Percentiles rank a stretch among this genome's conserved stretches.
These are phyloP conservation scores for Starmera amethionina DNA, from an alignment of 805 yeast genomes.

Conservation along the genomic window DNA sequence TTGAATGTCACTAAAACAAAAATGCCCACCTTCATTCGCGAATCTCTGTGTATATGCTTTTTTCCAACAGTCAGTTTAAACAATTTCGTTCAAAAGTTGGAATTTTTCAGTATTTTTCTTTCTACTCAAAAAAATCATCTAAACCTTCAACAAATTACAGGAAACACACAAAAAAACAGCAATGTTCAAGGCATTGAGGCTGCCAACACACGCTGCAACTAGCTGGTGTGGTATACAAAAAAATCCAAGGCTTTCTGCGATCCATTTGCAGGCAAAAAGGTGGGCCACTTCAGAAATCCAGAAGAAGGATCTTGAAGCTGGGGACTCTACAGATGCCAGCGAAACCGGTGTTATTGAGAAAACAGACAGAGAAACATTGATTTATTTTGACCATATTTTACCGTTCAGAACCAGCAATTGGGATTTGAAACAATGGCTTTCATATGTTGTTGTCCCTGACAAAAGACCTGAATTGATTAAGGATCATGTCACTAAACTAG, in stretches of 20 bases:
- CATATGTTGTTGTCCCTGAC: slow-evolving; percentile 25
- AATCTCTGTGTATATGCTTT: neutral
- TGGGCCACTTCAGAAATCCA: slow-evolving; percentile 30
- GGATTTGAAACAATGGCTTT: slow-evolving; percentile 36
- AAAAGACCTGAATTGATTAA: slow-evolving; percentile 29
- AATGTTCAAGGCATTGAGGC: neutral
- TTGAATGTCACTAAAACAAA: neutral
- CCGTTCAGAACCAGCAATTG: slow-evolving; percentile 35
- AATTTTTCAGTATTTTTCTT: no score
- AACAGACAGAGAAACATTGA: slow-evolving; percentile 36
- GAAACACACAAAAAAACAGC: no score
- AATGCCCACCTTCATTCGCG: neutral
- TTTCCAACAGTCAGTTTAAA: neutral
- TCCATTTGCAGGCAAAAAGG: slow-evolving; percentile 8
- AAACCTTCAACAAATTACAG: no score
- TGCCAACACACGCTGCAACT: no score
- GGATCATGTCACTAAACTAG: slow-evolving; percentile 27
- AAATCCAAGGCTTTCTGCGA: no score
- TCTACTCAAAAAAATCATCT: no score
- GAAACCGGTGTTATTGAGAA: slow-evolving; percentile 50
- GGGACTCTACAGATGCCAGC: slow-evolving; percentile 44
- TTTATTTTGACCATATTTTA: slow-evolving; percentile 48
- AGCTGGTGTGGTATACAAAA: no score
- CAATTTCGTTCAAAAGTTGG: no score
- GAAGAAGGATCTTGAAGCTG: slow-evolving; percentile 36